Percentiles rank a stretch among this genome's conserved stretches.
Evolutionary conservation across 2,329 filamentous ascomycete genomes (phyloP).

Genomic region (Graphilbum ipis-grandicollis): DNA sequence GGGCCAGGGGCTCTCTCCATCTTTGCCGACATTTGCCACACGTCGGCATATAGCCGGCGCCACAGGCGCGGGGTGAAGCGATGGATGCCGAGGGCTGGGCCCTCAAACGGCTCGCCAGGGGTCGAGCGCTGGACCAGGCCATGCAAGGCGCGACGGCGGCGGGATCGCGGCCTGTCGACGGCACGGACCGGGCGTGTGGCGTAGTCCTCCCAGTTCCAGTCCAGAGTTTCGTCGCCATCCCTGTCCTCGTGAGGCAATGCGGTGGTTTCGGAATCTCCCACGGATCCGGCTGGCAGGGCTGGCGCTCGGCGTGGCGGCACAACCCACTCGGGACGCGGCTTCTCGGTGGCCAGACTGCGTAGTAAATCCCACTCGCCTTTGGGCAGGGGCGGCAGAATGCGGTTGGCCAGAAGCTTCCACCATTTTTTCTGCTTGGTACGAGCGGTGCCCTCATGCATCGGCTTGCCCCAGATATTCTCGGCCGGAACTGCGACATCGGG

Average conservation of each 20-base stretch:
- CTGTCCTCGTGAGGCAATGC: no score
- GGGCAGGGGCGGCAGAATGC: conserved; percentile 35
- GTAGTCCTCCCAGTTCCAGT: conserved; percentile 26
- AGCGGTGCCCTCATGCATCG: conserved; percentile 19
- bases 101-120: conserved; percentile 12
- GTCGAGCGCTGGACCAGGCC: conserved; percentile 13
- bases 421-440: conserved; percentile 26
- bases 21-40: conserved; percentile 27
- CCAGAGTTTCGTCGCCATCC: not conserved
- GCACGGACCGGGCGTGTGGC: conserved; percentile 20
- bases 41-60: conserved; percentile 26
- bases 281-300: no score
- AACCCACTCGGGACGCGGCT: conserved; percentile 18
- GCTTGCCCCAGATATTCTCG: conserved; percentile 31
- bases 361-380: conserved; percentile 37
- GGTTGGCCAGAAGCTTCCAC: conserved; percentile 27
- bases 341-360: conserved; percentile 25
- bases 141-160: conserved; percentile 16
- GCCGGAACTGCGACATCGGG: conserved; percentile 20
- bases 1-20: conserved; percentile 16
- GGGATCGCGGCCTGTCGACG: conserved; percentile 20
- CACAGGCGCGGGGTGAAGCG: conserved; percentile 23
- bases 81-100: conserved; percentile 16
- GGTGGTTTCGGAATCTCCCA: no score
- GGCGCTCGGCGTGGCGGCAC: conserved; percentile 20